phyloP scores from a whole-genome alignment of 768 basidiomycete species.

The Galerina marginata region DNA sequence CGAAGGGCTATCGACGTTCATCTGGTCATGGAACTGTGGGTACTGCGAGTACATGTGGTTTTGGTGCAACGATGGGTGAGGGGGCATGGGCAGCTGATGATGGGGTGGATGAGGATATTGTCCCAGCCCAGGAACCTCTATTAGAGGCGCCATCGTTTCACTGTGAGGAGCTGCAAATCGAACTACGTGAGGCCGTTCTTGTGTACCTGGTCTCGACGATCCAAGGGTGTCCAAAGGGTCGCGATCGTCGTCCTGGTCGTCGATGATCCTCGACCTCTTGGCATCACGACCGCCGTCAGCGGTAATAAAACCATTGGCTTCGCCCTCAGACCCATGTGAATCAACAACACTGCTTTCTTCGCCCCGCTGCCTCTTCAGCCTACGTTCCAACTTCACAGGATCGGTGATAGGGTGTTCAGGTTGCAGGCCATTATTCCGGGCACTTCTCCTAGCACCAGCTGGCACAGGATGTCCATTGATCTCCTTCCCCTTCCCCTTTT shows the following conservation, averaged over 20 bases:
- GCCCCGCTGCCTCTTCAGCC: slow-evolving; percentile 73
- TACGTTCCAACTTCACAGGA: slow-evolving; percentile 73
- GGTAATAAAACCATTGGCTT: slow-evolving; percentile 42
- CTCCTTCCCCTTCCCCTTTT: slow-evolving; percentile 50
- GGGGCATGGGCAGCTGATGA: slow-evolving; percentile 8
- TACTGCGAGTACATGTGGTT: slow-evolving; percentile 7
- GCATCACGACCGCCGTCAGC: slow-evolving; percentile 47
- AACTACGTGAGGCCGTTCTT: slow-evolving; percentile 42
- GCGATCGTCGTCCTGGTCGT: slow-evolving; percentile 51
- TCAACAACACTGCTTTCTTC: slow-evolving; percentile 57
- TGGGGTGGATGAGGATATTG: slow-evolving; percentile 5
- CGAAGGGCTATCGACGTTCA: slow-evolving; percentile 43
- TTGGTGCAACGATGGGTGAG: slow-evolving; percentile 13
- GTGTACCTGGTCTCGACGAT: slow-evolving; percentile 37
- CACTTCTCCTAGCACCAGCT: slow-evolving; percentile 67
- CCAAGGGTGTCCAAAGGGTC: slow-evolving; percentile 53
- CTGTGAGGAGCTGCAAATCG: slow-evolving; percentile 50
- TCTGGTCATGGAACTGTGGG: slow-evolving; percentile 28
- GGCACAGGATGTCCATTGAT: slow-evolving; percentile 35
- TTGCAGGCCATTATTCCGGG: slow-evolving; percentile 72
- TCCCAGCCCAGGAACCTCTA: slow-evolving; percentile 12
- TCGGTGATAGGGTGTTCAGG: slow-evolving; percentile 79
- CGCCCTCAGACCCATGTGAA: slow-evolving; percentile 58
- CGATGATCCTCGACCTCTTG: slow-evolving; percentile 60
- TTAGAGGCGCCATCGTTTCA: slow-evolving; percentile 29